These are phyloP conservation scores for Aspergillus haitiensis DNA, from an alignment of 495 filamentous ascomycete genomes.

Conservation along the genomic window DNA sequence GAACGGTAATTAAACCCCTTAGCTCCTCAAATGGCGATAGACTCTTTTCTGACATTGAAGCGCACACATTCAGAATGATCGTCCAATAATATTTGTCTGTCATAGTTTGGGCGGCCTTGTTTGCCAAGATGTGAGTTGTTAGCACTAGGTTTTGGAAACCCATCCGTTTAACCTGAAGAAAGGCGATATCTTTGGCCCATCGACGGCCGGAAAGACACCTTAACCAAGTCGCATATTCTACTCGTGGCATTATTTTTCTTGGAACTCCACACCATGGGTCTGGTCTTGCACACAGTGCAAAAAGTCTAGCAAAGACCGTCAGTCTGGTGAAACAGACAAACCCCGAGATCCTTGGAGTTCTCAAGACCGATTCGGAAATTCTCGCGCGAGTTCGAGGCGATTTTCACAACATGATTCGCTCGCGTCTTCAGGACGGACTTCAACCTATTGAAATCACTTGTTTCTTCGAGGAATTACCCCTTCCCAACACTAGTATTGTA, in stretches of 20 bases:
- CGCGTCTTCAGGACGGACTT: background rate
- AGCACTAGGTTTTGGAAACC: no score
- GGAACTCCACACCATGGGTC: background rate
- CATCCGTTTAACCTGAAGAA: background rate
- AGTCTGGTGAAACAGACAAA: background rate
- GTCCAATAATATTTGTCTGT: constrained; percentile 18
- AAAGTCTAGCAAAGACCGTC: background rate
- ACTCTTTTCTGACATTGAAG: background rate
- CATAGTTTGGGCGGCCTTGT: constrained; percentile 24
- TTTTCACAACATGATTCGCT: background rate
- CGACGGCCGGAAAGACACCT: background rate
- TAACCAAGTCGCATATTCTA: background rate
- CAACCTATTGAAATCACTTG: background rate
- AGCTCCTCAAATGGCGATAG: background rate
- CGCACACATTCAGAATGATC: background rate
- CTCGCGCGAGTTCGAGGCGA: background rate
- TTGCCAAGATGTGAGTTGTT: constrained; percentile 6
- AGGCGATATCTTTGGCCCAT: background rate
- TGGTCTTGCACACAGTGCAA: background rate
- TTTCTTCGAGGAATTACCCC: background rate
- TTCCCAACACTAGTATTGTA: background rate
- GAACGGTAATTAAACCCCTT: background rate
- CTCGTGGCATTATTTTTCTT: background rate
- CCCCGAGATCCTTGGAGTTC: background rate
- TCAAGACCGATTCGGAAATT: background rate